Evolutionary conservation across 2,329 filamentous ascomycete species (phyloP).

Genomic region (Xylariaceae sp.): DNA sequence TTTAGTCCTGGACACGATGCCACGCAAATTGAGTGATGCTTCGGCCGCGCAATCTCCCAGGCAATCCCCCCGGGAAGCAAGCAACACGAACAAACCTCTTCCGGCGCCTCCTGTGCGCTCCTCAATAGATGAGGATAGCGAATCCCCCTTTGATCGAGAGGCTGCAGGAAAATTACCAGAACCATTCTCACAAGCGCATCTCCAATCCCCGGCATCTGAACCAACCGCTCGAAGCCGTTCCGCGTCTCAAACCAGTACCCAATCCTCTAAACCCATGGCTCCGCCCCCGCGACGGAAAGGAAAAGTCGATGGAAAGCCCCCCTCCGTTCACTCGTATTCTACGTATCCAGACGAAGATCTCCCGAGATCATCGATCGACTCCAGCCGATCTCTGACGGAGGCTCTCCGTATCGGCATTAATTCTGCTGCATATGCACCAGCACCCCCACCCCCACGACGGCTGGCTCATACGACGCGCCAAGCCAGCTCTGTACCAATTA

Average conservation of each 20-base stretch:
- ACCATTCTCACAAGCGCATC: conserved; percentile 31
- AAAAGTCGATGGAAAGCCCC: conserved; percentile 41
- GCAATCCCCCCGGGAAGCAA: conserved; percentile 34
- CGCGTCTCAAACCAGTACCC: conserved; percentile 29
- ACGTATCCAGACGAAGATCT: conserved; percentile 35
- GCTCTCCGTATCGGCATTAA: conserved; percentile 39
- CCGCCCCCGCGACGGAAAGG: conserved; percentile 48
- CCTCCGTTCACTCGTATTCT: conserved; percentile 15
- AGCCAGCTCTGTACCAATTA: conserved; percentile 25
- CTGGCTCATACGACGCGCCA: conserved; percentile 34
- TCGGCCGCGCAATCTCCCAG: conserved; percentile 28
- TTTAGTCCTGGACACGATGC: conserved; percentile 17
- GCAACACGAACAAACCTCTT: conserved; percentile 58
- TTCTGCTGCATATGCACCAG: conserved; percentile 35
- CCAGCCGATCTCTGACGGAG: conserved; percentile 42
- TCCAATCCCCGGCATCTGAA: conserved; percentile 39
- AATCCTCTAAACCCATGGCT: conserved; percentile 40
- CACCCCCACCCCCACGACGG: conserved; percentile 52
- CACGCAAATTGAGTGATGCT: conserved; percentile 23
- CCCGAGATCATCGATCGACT: conserved; percentile 48
- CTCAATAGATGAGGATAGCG: conserved; percentile 43
- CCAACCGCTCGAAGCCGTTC: conserved; percentile 33
- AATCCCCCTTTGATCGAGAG: conserved; percentile 51
- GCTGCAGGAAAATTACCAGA: conserved; percentile 49
- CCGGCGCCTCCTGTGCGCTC: conserved; percentile 48